Evolutionary conservation across 208 protist species (phyloP).

Genomic region (Crithidia sp.): DNA sequence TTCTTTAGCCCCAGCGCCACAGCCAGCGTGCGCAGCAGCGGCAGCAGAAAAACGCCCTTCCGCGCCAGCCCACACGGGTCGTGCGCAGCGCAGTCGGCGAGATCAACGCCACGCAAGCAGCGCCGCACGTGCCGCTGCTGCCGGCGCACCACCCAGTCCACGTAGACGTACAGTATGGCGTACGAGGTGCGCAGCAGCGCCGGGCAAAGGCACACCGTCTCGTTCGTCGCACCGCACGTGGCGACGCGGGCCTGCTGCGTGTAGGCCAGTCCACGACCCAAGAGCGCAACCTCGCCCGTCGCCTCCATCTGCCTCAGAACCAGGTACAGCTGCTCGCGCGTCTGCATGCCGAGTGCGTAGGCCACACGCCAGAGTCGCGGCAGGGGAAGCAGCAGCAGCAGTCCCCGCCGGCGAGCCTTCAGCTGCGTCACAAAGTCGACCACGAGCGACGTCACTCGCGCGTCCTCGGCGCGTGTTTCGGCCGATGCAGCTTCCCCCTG

Average conservation of each 20-base stretch:
- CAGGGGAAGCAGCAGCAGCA: slow-evolving; percentile 22
- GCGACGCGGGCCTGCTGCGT: background rate
- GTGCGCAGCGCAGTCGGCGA: slow-evolving; percentile 25
- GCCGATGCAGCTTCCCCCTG: background rate
- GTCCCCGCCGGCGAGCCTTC: slow-evolving; percentile 24
- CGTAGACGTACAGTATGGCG: slow-evolving; percentile 16
- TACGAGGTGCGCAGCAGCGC: slow-evolving; percentile 20
- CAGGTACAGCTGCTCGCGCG: slow-evolving; percentile 25
- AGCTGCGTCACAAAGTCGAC: slow-evolving; percentile 29
- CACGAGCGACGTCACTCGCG: background rate
- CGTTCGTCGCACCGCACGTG: slow-evolving; percentile 3
- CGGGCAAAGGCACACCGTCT: slow-evolving; percentile 25
- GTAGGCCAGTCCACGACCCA: slow-evolving; percentile 20
- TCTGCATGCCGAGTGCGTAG: slow-evolving; percentile 23
- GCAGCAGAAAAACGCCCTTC: slow-evolving; percentile 31
- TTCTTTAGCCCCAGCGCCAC: slow-evolving; percentile 23
- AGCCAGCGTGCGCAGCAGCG: slow-evolving; percentile 24
- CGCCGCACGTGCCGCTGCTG: slow-evolving; percentile 14
- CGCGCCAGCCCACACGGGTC: slow-evolving; percentile 26
- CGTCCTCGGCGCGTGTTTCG: slow-evolving; percentile 2
- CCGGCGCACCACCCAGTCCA: slow-evolving; percentile 13
- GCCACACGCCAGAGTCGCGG: slow-evolving; percentile 26
- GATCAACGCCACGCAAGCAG: slow-evolving; percentile 33
- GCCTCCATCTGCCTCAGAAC: slow-evolving; percentile 29
- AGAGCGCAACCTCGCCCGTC: slow-evolving; percentile 19